Evolutionary conservation across 768 basidiomycete species (phyloP).

Genomic region (Suillus subalutaceus): DNA sequence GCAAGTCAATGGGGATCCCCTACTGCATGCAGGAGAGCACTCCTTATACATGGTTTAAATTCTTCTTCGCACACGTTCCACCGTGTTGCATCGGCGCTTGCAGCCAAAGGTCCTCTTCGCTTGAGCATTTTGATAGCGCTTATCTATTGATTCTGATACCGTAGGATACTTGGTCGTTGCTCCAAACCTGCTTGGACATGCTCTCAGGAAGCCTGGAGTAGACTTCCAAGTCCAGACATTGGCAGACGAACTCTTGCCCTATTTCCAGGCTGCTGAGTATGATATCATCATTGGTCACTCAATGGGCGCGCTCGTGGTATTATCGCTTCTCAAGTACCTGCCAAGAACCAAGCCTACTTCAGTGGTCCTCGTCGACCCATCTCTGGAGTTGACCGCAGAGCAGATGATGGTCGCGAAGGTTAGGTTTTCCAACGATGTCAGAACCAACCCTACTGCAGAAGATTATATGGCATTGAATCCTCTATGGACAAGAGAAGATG

Average conservation of each 20-base stretch:
- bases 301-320: conserved; percentile 21
- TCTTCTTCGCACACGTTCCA: conserved; percentile 19
- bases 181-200: conserved; percentile 28
- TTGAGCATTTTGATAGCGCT: background rate
- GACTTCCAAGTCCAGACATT: conserved; percentile 7
- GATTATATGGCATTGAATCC: conserved; percentile 13
- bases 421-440: conserved; percentile 1
- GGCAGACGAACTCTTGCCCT: conserved; percentile 4
- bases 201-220: conserved; percentile 8
- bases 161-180: conserved; percentile 28
- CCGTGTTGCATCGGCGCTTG: conserved; percentile 18
- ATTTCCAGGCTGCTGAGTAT: conserved; percentile 2
- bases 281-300: conserved; percentile 24
- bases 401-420: conserved; percentile 5
- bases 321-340: conserved; percentile 19
- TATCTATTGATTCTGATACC: background rate
- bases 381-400: conserved; percentile 10
- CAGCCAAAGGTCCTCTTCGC: conserved; percentile 17
- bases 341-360: conserved; percentile 11
- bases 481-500: conserved; percentile 4
- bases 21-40: conserved; percentile 17
- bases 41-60: conserved; percentile 26
- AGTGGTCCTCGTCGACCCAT: conserved; percentile 25
- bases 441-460: conserved; percentile 4
- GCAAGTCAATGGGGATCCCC: conserved; percentile 24